A percentile compares a stretch with the other conserved stretches of the same genome.
Evolutionary conservation across 2,329 filamentous ascomycete species (phyloP).

Genomic region (Apiospora hydei): DNA sequence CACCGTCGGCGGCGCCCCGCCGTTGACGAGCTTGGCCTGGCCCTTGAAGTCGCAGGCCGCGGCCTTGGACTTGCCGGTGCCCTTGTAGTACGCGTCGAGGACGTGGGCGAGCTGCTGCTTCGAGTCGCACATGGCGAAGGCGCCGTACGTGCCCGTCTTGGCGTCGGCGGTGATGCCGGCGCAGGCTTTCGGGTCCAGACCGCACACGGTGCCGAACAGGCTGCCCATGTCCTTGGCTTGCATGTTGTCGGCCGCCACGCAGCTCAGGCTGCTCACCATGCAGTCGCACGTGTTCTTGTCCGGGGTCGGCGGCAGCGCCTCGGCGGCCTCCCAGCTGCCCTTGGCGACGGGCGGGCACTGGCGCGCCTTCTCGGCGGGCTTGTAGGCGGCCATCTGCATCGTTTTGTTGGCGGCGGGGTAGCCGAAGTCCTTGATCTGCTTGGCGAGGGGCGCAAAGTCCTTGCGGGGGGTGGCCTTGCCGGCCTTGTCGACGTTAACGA

Average conservation of each 20-base stretch:
- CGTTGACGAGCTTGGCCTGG: constrained; percentile 51
- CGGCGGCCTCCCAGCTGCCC: constrained; percentile 61
- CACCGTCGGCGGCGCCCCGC: constrained; percentile 29
- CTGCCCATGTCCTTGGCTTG: constrained; percentile 58
- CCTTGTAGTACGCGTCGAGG: constrained; percentile 62
- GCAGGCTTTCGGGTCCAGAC: constrained; percentile 54
- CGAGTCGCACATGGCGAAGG: constrained; percentile 66
- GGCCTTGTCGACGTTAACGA: constrained; percentile 59
- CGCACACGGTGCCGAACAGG: constrained; percentile 43
- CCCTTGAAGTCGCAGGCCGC: constrained; percentile 64
- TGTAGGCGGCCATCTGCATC: constrained; percentile 60
- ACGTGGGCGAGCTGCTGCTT: constrained; percentile 64
- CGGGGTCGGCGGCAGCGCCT: constrained; percentile 71
- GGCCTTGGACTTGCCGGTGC: constrained; percentile 48
- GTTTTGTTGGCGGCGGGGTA: constrained; percentile 59
- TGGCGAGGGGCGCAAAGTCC: constrained; percentile 69
- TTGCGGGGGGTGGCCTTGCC: constrained; percentile 56
- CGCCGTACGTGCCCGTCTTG: constrained; percentile 61
- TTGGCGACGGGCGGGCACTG: constrained; percentile 62
- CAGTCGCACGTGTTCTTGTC: constrained; percentile 72
- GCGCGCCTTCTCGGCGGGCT: constrained; percentile 64
- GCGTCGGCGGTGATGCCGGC: constrained; percentile 60
- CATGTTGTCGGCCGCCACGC: constrained; percentile 60
- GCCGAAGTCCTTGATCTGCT: constrained; percentile 61
- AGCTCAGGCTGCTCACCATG: constrained; percentile 71